phyloP scores from a whole-genome alignment of 179 eudicot species.

The Spinacia oleracea region DNA sequence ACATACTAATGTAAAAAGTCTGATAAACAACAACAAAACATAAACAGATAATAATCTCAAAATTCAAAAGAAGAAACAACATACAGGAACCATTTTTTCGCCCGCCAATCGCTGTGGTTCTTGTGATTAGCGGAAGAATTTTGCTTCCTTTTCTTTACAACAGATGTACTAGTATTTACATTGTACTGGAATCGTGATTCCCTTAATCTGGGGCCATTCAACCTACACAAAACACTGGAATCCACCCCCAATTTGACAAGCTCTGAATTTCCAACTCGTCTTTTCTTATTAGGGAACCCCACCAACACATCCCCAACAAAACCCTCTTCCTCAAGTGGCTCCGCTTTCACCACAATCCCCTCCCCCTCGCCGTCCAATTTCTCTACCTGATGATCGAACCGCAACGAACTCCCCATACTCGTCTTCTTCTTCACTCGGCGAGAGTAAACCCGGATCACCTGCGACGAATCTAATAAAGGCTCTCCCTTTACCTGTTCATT shows the following conservation, averaged over 20 bases:
- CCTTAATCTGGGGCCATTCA: conserved; percentile 39
- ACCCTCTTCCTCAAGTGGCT: conserved; percentile 34
- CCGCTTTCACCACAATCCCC: conserved; percentile 33
- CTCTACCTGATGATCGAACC: conserved; percentile 22
- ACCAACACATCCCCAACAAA: conserved; percentile 12
- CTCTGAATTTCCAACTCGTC: conserved; percentile 35
- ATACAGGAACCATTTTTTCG: conserved; percentile 75
- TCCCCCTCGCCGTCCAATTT: conserved; percentile 21
- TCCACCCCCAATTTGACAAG: conserved; percentile 45
- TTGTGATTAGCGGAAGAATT: conserved; percentile 25
- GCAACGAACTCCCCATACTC: not conserved
- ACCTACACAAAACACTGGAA: conserved; percentile 31
- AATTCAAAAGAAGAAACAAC: conserved; percentile 19
- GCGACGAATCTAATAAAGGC: conserved; percentile 13
- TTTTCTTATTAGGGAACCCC: conserved; percentile 35
- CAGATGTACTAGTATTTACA: conserved; percentile 17
- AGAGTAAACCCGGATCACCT: conserved; percentile 44
- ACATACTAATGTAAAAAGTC: not conserved
- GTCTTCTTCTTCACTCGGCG: conserved; percentile 41
- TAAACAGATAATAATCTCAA: not conserved
- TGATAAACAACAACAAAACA: not conserved
- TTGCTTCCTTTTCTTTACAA: conserved; percentile 29
- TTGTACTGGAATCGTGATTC: conserved; percentile 37
- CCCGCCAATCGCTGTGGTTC: conserved; percentile 21
- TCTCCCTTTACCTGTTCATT: not conserved